Percentiles rank a stretch among this genome's conserved stretches.
phyloP scores from a whole-genome alignment of 768 basidiomycete species.

The Gymnopilus junonius region DNA sequence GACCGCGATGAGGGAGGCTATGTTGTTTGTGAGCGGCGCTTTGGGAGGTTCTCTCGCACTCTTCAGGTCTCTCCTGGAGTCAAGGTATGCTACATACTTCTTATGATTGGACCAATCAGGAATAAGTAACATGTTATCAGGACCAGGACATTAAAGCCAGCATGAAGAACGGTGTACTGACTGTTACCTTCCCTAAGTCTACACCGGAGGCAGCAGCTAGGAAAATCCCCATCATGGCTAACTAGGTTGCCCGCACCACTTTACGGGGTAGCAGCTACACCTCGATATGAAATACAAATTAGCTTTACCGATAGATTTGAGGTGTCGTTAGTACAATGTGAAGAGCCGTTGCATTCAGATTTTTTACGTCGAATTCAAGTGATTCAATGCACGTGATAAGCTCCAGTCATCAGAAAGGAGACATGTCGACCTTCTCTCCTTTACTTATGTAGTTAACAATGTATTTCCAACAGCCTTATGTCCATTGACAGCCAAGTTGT shows the following conservation, averaged over 20 bases:
- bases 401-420: too few relatives aligned
- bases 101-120: background rate
- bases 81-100: slow-evolving; percentile 40
- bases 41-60: slow-evolving; percentile 46
- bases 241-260: background rate
- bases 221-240: background rate
- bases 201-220: background rate
- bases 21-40: slow-evolving; percentile 50
- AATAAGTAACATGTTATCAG: background rate
- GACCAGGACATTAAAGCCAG: background rate
- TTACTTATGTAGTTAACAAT: too few relatives aligned
- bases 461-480: too few relatives aligned
- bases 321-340: too few relatives aligned
- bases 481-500: too few relatives aligned
- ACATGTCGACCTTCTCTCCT: too few relatives aligned
- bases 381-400: too few relatives aligned
- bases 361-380: too few relatives aligned
- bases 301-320: background rate
- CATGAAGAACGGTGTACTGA: background rate
- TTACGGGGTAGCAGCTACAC: background rate
- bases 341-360: too few relatives aligned
- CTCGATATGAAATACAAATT: background rate
- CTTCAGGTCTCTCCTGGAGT: slow-evolving; percentile 54
- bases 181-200: background rate
- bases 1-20: slow-evolving; percentile 38